These are phyloP conservation scores for Colletotrichum sp. DNA, from an alignment of 2,329 filamentous ascomycete genomes.

Conservation along the genomic window DNA sequence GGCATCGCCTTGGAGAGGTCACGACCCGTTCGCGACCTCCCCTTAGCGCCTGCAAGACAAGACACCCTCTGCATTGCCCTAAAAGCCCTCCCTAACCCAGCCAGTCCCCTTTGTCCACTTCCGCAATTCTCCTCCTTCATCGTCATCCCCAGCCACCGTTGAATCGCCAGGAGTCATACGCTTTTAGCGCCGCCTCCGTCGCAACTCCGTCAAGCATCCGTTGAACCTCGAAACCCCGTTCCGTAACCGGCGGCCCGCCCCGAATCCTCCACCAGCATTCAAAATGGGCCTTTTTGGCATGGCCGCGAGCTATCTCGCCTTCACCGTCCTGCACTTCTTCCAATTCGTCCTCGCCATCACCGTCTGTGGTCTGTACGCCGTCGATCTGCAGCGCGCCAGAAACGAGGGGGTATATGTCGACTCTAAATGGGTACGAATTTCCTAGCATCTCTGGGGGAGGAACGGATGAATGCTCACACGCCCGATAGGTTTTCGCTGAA, in stretches of 20 bases:
- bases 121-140: not conserved
- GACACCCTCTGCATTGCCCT: not conserved
- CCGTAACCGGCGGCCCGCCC: not conserved
- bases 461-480: not conserved
- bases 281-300: conserved; percentile 53
- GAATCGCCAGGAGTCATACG: not conserved
- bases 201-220: not conserved
- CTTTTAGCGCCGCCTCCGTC: not conserved
- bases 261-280: not conserved
- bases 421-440: conserved; percentile 69
- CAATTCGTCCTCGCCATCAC: conserved; percentile 80
- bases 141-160: not conserved
- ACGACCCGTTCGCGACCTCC: not conserved
- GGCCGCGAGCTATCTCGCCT: conserved; percentile 56
- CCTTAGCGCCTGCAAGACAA: not conserved
- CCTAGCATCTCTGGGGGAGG: not conserved
- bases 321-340: conserved; percentile 70
- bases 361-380: conserved; percentile 80
- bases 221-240: not conserved
- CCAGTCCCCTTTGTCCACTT: not conserved
- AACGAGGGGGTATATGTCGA: conserved; percentile 57
- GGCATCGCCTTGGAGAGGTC: not conserved
- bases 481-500: conserved; percentile 69
- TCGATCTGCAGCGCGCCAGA: conserved; percentile 65
- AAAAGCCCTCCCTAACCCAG: not conserved